Base-by-base conservation (phyloP, 257 asterid species). In the Plantago elongata region DNA sequence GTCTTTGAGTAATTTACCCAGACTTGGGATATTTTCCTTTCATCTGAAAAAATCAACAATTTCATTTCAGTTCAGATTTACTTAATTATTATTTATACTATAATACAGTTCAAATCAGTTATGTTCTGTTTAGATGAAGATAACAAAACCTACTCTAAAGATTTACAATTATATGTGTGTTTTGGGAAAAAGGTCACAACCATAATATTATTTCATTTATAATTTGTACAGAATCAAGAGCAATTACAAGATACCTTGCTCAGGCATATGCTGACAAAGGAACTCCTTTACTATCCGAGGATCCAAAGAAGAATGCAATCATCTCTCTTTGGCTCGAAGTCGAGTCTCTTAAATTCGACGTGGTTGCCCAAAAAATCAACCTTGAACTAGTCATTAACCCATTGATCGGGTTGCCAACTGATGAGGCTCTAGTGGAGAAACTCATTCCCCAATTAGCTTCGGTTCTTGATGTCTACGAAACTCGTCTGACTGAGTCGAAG, bases 401-500 rank as follows among this genome's bases (percentile, higher is more conserved):
- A 17, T 2, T 59, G 15, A 9, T 10, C 11, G 64, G 52, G 45
- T 1, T 42, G 64, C 5, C 64, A 2, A 43, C 71, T 9, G 77
- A 78, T 56, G 79, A 65, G 3, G 66, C 57, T 13, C 46, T 5
- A 3, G 69, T 78, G 2, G 78, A 66, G 0, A 37, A 57, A 27
- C n/a, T 64, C 55, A 38, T 64, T 17, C 69, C 3, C 4, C 67
- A 75, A 14, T 15, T 81, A 0, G 78, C 59, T 13, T 18, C 42
- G 1, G 78, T 81, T 57, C 80, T 84, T 1, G 92, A 84, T 15
- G 67, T 82, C 13, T 84, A 84, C 58, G 93, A 84, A 61, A 51
- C 72, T 8, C 73, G 85, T 0, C 51, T 84, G 68, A 16, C 58
- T 0, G 54, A 72, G 0, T 77, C 83, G 0, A 79, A 77, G 66